Percentiles rank a stretch among this genome's conserved stretches.
These are phyloP conservation scores for Phytopythium oedochilum DNA, from an alignment of 352 stramenopile species.

Conservation along the genomic window DNA sequence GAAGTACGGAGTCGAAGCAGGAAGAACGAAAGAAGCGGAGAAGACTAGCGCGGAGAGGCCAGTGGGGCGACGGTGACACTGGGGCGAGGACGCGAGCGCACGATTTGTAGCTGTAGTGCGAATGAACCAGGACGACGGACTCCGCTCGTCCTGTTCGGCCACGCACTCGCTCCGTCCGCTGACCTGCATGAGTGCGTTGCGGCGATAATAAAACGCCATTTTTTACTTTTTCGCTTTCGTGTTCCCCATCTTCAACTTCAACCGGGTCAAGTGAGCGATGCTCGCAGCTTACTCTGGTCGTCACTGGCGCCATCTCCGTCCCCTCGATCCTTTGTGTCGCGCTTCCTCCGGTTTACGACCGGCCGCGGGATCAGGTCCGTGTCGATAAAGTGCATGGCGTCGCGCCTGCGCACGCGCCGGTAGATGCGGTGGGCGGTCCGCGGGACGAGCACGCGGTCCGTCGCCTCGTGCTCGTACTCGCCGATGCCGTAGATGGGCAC, in stretches of 20 bases:
- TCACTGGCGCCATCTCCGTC: background rate
- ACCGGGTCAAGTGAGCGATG: background rate
- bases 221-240: background rate
- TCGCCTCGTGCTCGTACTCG: slow-evolving; percentile 31
- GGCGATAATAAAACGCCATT: slow-evolving; percentile 1
- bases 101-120: slow-evolving; percentile 41
- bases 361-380: slow-evolving; percentile 49
- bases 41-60: background rate
- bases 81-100: background rate
- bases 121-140: background rate
- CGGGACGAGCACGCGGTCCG: slow-evolving; percentile 50
- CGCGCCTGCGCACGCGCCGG: slow-evolving; percentile 39
- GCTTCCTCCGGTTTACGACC: slow-evolving; percentile 4
- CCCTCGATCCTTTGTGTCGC: background rate
- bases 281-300: too few species aligned
- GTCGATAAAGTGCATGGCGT: slow-evolving; percentile 54
- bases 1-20: too few species aligned
- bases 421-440: slow-evolving; percentile 43
- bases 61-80: background rate
- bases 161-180: background rate
- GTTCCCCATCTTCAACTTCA: background rate
- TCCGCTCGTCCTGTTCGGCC: background rate
- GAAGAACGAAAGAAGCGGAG: background rate
- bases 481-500: slow-evolving; percentile 77
- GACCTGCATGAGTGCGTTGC: background rate